These are phyloP conservation scores for Micromonas commoda DNA, from an alignment of 139 green algal species.

Conservation along the genomic window DNA sequence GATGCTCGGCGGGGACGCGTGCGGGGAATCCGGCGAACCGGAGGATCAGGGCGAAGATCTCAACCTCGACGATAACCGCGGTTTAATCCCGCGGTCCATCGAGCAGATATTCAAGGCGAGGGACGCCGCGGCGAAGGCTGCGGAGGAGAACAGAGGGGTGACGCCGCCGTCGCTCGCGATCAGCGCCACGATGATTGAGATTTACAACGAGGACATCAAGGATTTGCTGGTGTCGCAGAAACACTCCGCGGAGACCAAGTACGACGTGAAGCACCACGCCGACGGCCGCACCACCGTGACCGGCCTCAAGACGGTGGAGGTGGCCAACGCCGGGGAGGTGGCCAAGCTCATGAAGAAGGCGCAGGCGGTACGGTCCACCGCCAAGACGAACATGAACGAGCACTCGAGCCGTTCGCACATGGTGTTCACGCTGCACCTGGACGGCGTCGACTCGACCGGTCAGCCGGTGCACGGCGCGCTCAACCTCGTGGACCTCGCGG, in stretches of 20 bases:
- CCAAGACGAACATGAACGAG: slow-evolving; percentile 43
- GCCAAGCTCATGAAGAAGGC: slow-evolving; percentile 33
- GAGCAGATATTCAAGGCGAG: slow-evolving; percentile 16
- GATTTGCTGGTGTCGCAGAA: slow-evolving; percentile 54
- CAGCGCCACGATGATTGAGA: slow-evolving; percentile 84
- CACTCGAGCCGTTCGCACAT: slow-evolving; percentile 41
- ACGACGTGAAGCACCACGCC: slow-evolving; percentile 46
- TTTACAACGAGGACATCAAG: slow-evolving; percentile 86
- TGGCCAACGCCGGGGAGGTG: slow-evolving; percentile 44
- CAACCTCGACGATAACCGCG: neutral
- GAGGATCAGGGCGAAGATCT: neutral
- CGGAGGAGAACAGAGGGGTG: neutral
- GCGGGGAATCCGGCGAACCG: neutral
- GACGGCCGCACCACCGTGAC: slow-evolving; percentile 42
- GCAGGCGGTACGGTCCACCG: neutral
- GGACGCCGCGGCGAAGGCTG: neutral
- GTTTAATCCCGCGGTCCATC: slow-evolving; percentile 27
- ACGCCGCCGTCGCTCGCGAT: slow-evolving; percentile 53
- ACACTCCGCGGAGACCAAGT: slow-evolving; percentile 8
- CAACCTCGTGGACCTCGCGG: slow-evolving; percentile 43
- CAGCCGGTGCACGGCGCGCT: slow-evolving; percentile 20
- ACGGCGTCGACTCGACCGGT: slow-evolving; percentile 21
- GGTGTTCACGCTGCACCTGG: slow-evolving; percentile 33
- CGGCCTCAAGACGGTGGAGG: slow-evolving; percentile 24
- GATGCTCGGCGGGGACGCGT: slow-evolving; percentile 33